phyloP scores from a whole-genome alignment of 2,329 filamentous ascomycete genomes.

The Plectosphaerella sp. region DNA sequence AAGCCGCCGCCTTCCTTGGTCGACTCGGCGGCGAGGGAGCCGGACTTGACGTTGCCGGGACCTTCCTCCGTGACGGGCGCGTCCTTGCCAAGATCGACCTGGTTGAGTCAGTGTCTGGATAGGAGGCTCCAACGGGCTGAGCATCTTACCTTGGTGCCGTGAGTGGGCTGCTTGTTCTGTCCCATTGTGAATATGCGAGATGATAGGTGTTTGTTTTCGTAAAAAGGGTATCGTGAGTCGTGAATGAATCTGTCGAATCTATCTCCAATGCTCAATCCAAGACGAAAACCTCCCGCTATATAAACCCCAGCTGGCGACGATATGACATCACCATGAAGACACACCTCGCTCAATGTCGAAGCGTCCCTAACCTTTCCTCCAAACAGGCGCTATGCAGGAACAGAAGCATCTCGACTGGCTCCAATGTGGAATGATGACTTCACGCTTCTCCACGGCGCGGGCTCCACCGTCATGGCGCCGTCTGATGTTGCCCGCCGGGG shows the following conservation, averaged over 20 bases:
- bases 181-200: not conserved
- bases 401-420: not conserved
- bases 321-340: not conserved
- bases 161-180: not conserved
- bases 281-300: not conserved
- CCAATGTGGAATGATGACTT: not conserved
- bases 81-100: constrained; percentile 43
- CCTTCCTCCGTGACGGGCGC: constrained; percentile 53
- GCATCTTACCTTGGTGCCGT: not conserved
- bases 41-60: constrained; percentile 58
- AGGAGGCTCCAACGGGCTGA: not conserved
- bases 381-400: not conserved
- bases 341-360: not conserved
- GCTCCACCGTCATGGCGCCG: not conserved
- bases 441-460: not conserved
- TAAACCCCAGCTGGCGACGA: not conserved
- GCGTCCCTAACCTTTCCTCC: not conserved
- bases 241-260: not conserved
- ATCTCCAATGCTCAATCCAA: not conserved
- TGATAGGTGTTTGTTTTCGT: not conserved
- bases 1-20: constrained; percentile 55
- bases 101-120: constrained; percentile 6
- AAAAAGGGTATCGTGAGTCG: not conserved
- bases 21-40: constrained; percentile 76
- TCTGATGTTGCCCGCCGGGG: no score